Evolutionary conservation across 495 filamentous ascomycete species (phyloP).

Genomic region (Lasiosphaeria hispida): DNA sequence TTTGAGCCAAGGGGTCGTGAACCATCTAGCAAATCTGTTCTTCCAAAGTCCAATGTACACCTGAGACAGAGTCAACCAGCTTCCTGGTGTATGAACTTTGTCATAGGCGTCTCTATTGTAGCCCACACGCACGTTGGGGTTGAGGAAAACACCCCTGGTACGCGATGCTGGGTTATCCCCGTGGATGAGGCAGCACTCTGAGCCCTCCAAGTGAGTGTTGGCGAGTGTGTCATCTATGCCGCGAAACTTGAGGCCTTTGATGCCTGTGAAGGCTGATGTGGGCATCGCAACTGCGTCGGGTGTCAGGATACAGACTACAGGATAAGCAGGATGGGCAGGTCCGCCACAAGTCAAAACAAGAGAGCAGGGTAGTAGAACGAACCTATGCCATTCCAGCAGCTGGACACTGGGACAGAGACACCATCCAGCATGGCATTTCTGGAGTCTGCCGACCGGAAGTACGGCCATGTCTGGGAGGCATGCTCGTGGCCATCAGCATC

Average conservation of each 20-base stretch:
- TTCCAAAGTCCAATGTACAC: slow-evolving; percentile 46
- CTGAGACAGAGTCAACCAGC: slow-evolving; percentile 33
- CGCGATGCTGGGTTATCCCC: slow-evolving; percentile 58
- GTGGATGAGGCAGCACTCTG: slow-evolving; percentile 83
- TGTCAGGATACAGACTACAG: neutral
- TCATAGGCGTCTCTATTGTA: slow-evolving; percentile 62
- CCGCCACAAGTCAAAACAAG: slow-evolving; percentile 4
- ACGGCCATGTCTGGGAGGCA: slow-evolving; percentile 70
- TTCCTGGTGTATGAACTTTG: slow-evolving; percentile 27
- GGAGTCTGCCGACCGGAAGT: slow-evolving; percentile 63
- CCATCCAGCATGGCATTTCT: slow-evolving; percentile 54
- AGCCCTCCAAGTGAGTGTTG: slow-evolving; percentile 66
- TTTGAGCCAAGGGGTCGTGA: slow-evolving; percentile 29
- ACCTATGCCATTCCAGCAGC: slow-evolving; percentile 85
- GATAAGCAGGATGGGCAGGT: too few species aligned
- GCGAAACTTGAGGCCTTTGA: slow-evolving; percentile 53
- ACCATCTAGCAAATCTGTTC: slow-evolving; percentile 34
- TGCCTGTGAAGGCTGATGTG: slow-evolving; percentile 25
- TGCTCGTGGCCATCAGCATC: slow-evolving; percentile 63
- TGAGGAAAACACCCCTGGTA: slow-evolving; percentile 66
- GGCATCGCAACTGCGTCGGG: slow-evolving; percentile 42
- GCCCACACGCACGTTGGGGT: slow-evolving; percentile 74
- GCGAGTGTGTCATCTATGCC: slow-evolving; percentile 70
- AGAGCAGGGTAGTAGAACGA: slow-evolving; percentile 21
- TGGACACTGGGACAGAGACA: slow-evolving; percentile 63